Conservation (phyloP, 768 basidiomycete genomes). For the Tricholoma sp. region DNA sequence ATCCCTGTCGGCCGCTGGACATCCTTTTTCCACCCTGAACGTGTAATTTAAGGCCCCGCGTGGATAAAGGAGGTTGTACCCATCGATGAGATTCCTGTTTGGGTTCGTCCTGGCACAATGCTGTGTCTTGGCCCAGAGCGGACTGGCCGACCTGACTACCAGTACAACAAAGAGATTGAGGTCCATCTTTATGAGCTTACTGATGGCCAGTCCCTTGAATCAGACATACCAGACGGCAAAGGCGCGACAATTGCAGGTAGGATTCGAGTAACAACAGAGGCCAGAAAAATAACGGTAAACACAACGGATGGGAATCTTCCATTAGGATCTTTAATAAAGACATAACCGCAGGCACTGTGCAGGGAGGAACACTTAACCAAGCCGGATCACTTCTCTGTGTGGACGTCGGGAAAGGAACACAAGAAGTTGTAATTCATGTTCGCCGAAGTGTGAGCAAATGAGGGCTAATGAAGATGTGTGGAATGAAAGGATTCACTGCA, state of each 20-base stretch:
- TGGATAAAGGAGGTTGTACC: conserved; percentile 65
- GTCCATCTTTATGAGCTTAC: conserved; percentile 49
- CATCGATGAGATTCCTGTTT: conserved; percentile 61
- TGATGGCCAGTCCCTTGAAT: conserved; percentile 33
- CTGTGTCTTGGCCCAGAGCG: conserved; percentile 52
- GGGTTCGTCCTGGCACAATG: conserved; percentile 55
- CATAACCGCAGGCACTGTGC: conserved; percentile 9
- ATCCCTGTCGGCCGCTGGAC: conserved; percentile 60
- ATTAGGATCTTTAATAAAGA: conserved; percentile 11
- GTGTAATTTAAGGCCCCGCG: conserved; percentile 49
- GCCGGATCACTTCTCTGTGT: conserved; percentile 6
- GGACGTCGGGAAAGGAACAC: conserved; percentile 12
- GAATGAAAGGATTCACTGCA: too few relatives aligned
- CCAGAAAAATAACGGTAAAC: conserved; percentile 25
- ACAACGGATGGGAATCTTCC: conserved; percentile 12
- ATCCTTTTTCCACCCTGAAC: conserved; percentile 49
- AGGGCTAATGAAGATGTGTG: background rate
- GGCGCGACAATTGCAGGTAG: conserved; percentile 36
- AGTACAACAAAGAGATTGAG: conserved; percentile 43
- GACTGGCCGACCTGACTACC: conserved; percentile 55
- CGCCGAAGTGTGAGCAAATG: background rate
- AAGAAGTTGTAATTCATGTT: background rate
- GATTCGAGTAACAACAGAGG: conserved; percentile 30
- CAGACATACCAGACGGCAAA: conserved; percentile 39
- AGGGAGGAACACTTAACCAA: conserved; percentile 7